phyloP scores from a whole-genome alignment of 495 filamentous ascomycete species.

The Rhypophila decipiens region DNA sequence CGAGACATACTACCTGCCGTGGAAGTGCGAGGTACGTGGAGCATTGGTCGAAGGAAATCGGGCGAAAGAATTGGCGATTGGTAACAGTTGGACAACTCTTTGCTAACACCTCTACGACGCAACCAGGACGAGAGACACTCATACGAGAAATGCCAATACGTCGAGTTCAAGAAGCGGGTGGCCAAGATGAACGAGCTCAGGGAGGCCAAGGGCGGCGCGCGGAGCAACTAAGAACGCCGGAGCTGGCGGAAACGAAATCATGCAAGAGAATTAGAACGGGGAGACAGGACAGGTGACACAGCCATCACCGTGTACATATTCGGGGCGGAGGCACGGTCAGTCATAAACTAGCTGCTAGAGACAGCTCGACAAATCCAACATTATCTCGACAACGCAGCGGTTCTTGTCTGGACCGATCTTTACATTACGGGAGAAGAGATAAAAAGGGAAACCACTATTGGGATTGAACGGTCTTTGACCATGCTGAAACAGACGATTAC shows the following conservation, averaged over 20 bases:
- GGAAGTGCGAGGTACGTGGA: constrained; percentile 87
- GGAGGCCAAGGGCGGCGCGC: constrained; percentile 73
- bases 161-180: constrained; percentile 96
- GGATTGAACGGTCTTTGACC: too few relatives aligned
- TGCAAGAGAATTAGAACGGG: background rate
- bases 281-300: background rate
- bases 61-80: background rate
- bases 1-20: constrained; percentile 89
- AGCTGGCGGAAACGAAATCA: constrained; percentile 13
- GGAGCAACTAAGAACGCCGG: constrained; percentile 96
- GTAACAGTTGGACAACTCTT: background rate
- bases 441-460: too few relatives aligned
- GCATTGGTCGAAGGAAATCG: background rate
- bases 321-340: background rate
- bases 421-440: too few relatives aligned
- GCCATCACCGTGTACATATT: constrained; percentile 14
- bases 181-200: constrained; percentile 97
- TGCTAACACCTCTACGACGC: background rate
- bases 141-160: constrained; percentile 99
- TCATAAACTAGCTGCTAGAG: background rate
- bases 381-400: too few relatives aligned
- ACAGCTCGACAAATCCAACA: background rate
- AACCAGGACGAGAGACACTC: constrained; percentile 88
- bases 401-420: too few relatives aligned
- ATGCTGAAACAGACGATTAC: too few relatives aligned